These are phyloP conservation scores for Lomentospora prolificans DNA, from an alignment of 2,329 filamentous ascomycete species.

Conservation along the genomic window DNA sequence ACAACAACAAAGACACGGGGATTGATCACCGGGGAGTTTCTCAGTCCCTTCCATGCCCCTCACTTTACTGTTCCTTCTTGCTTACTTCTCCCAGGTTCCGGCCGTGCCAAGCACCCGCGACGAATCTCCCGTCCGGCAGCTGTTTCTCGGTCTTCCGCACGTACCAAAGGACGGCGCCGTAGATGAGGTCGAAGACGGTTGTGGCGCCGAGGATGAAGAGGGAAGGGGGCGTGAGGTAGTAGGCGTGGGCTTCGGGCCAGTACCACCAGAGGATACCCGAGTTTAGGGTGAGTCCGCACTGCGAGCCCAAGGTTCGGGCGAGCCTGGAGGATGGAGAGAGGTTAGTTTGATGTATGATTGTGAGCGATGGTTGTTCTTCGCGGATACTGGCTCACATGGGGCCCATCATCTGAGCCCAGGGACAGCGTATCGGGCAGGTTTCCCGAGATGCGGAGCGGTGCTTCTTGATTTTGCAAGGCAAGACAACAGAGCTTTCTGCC, in stretches of 20 bases:
- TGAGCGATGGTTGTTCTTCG: background rate
- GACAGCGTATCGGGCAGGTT: too few relatives aligned
- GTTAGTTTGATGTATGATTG: conserved; percentile 6
- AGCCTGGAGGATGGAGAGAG: conserved; percentile 23
- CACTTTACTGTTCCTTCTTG: background rate
- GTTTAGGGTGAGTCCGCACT: conserved; percentile 28
- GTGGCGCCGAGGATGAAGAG: conserved; percentile 30
- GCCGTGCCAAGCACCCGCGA: conserved; percentile 13
- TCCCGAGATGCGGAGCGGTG: too few relatives aligned
- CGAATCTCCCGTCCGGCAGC: conserved; percentile 26
- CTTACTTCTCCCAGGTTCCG: background rate
- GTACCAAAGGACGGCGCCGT: conserved; percentile 31
- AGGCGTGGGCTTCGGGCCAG: conserved; percentile 41
- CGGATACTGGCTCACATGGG: too few relatives aligned
- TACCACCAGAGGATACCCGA: conserved; percentile 35
- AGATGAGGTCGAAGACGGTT: conserved; percentile 31
- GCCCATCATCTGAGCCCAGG: too few relatives aligned
- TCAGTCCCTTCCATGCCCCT: background rate
- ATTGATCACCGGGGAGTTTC: too few relatives aligned
- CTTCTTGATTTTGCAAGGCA: background rate
- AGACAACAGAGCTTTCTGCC: background rate
- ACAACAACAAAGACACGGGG: too few relatives aligned
- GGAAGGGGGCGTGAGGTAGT: conserved; percentile 31
- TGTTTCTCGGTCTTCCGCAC: conserved; percentile 28
- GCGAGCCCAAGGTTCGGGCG: conserved; percentile 30